A percentile compares a stretch with the other conserved stretches of the same genome.
These are phyloP conservation scores for Populus hybrid DNA, from an alignment of 441 rosid species.

Conservation along the genomic window DNA sequence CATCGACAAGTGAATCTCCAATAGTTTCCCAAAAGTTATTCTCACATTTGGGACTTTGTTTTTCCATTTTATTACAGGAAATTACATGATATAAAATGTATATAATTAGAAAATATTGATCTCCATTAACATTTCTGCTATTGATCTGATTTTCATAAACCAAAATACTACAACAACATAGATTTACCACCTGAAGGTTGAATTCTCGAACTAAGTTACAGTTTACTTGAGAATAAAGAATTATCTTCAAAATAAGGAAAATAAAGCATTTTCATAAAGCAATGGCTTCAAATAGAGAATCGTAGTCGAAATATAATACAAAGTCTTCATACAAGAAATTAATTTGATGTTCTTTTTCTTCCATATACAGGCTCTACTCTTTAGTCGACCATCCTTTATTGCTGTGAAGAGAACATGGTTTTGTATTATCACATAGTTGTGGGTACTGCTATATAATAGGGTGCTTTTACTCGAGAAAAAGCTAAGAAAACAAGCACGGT, in stretches of 20 bases:
- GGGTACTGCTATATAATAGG: not conserved
- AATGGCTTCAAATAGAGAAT: not conserved
- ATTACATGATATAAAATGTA: no score
- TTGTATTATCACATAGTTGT: not conserved
- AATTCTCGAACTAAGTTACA: not conserved
- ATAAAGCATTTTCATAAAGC: not conserved
- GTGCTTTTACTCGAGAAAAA: conserved; percentile 22
- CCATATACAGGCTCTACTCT: not conserved
- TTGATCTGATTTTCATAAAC: no score
- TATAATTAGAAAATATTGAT: no score
- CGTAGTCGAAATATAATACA: not conserved
- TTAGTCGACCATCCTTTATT: not conserved
- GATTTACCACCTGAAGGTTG: not conserved
- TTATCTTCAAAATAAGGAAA: not conserved
- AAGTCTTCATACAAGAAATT: not conserved
- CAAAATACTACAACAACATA: no score
- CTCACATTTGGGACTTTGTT: not conserved
- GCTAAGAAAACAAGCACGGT: conserved; percentile 34
- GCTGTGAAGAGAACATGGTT: not conserved
- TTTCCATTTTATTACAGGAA: not conserved
- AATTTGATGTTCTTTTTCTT: no score
- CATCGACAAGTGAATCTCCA: not conserved
- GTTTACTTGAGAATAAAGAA: not conserved
- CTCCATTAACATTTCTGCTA: no score
- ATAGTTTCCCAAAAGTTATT: not conserved